A percentile compares a stretch with the other conserved stretches of the same genome.
Conservation (phyloP, 176 grass and related monocot species). For the Stipa capillata region DNA sequence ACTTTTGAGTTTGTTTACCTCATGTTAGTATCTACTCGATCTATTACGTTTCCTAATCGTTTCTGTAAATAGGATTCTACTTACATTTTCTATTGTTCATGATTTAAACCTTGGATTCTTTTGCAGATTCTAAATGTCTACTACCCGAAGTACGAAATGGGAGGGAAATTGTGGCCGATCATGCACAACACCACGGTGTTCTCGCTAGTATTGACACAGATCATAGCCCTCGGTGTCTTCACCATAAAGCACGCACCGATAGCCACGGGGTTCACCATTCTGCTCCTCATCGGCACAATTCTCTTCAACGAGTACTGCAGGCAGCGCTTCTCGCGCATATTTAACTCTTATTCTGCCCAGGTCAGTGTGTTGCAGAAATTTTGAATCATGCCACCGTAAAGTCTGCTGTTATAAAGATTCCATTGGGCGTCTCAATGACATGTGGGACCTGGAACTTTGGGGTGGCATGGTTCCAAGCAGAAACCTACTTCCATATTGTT, state of each 20-base stretch:
- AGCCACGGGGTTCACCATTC: slow-evolving; percentile 47
- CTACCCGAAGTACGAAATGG: slow-evolving; percentile 74
- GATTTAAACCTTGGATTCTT: background rate
- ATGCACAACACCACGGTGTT: slow-evolving; percentile 87
- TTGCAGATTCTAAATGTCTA: slow-evolving; percentile 87
- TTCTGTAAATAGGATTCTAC: background rate
- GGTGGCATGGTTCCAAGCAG: too few relatives aligned
- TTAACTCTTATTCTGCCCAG: slow-evolving; percentile 69
- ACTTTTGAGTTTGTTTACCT: background rate
- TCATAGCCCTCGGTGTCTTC: slow-evolving; percentile 75
- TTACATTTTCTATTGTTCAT: background rate
- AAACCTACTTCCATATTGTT: background rate
- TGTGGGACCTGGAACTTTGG: too few relatives aligned
- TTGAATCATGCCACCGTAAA: too few relatives aligned
- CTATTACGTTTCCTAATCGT: background rate
- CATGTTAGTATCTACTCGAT: background rate
- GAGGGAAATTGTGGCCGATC: slow-evolving; percentile 76
- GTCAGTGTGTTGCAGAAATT: too few relatives aligned
- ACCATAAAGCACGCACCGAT: slow-evolving; percentile 53
- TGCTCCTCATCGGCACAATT: slow-evolving; percentile 56
- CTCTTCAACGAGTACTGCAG: slow-evolving; percentile 87
- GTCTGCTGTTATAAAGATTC: too few relatives aligned
- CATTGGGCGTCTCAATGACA: too few relatives aligned
- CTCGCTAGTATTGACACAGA: slow-evolving; percentile 67
- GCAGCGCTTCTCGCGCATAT: slow-evolving; percentile 62